Evolutionary conservation across 192 early-diverging fungal species (phyloP).

Genomic region (Geosiphon pyriformis): DNA sequence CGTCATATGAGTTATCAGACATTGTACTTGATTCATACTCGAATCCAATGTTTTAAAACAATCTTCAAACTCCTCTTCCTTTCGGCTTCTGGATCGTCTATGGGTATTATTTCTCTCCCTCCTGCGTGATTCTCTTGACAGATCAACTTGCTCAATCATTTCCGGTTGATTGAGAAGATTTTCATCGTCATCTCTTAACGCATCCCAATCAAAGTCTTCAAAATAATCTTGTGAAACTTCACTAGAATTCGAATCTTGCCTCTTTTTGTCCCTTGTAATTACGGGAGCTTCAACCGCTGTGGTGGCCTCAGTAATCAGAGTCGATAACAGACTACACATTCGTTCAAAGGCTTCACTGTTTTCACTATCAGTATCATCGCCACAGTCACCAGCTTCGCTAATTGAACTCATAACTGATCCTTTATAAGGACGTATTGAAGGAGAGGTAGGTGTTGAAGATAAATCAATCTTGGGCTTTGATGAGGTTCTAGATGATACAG

Average conservation of each 20-base stretch:
- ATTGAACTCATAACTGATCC: conserved; percentile 18
- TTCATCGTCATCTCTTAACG: conserved; percentile 18
- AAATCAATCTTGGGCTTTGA: neutral
- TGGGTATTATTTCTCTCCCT: neutral
- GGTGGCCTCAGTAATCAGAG: conserved; percentile 35
- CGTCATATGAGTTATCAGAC: conserved; percentile 1
- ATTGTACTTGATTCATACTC: neutral
- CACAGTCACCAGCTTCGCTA: conserved; percentile 10
- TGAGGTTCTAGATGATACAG: conserved; percentile 3
- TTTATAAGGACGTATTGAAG: conserved; percentile 18
- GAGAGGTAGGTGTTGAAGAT: conserved; percentile 18
- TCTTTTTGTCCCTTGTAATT: conserved; percentile 27
- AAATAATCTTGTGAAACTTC: neutral
- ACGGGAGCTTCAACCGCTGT: conserved; percentile 33
- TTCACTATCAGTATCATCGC: conserved; percentile 21
- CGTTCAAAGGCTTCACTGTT: conserved; percentile 28
- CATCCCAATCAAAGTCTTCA: conserved; percentile 27
- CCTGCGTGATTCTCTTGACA: neutral
- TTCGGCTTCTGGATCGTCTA: neutral
- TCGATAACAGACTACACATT: conserved; percentile 28
- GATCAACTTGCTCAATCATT: neutral
- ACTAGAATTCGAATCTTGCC: conserved; percentile 2
- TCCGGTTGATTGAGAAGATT: neutral
- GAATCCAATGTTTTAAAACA: neutral
- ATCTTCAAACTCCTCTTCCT: conserved; percentile 4